Conservation (phyloP, 768 basidiomycete genomes). For the Ramaria sp. region DNA sequence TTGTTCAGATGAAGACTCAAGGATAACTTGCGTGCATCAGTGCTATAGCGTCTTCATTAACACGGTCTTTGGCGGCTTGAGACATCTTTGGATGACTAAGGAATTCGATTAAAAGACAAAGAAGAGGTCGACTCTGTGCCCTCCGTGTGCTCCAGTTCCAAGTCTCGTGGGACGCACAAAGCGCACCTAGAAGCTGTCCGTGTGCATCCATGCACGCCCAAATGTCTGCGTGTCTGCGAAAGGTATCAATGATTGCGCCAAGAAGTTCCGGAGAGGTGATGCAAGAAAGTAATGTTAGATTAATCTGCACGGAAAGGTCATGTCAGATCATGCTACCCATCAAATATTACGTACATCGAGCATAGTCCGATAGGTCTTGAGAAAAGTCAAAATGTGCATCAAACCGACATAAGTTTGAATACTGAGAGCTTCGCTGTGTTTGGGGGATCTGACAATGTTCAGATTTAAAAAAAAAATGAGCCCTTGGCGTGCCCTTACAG, state of each 20-base stretch:
- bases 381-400: constrained; percentile 47
- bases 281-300: constrained; percentile 36
- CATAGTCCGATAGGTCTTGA: constrained; percentile 55
- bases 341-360: constrained; percentile 43
- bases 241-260: constrained; percentile 52
- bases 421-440: constrained; percentile 17
- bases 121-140: constrained; percentile 48
- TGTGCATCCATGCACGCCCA: constrained; percentile 71
- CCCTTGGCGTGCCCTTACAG: background rate
- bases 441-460: background rate
- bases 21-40: constrained; percentile 46
- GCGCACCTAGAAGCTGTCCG: constrained; percentile 40
- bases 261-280: constrained; percentile 42
- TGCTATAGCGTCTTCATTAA: constrained; percentile 45
- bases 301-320: constrained; percentile 18
- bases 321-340: constrained; percentile 25
- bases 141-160: constrained; percentile 48
- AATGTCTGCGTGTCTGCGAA: constrained; percentile 60
- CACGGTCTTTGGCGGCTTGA: constrained; percentile 42
- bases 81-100: constrained; percentile 51
- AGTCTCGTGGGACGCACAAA: constrained; percentile 49
- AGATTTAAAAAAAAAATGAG: background rate
- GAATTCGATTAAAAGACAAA: constrained; percentile 54
- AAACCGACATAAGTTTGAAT: constrained; percentile 45
- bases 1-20: background rate